A percentile compares a stretch with the other conserved stretches of the same genome.
These are phyloP conservation scores for Cryphonectria japonica DNA, from an alignment of 2,329 filamentous ascomycete genomes.

Conservation along the genomic window DNA sequence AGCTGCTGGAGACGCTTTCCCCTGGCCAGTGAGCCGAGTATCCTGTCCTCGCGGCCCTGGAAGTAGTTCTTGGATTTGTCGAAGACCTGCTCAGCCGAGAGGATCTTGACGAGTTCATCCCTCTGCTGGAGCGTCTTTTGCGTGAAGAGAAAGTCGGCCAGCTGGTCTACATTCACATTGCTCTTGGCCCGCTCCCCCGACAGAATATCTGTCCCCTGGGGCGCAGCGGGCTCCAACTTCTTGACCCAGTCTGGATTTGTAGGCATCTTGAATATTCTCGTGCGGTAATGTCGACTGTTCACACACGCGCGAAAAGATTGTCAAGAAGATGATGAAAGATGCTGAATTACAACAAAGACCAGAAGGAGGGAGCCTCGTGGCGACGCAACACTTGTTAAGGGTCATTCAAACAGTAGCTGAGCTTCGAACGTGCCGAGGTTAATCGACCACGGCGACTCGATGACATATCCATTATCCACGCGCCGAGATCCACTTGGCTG, in stretches of 20 bases:
- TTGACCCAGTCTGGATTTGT: conserved; percentile 34
- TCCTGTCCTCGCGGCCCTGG: conserved; percentile 68
- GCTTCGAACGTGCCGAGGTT: conserved; percentile 6
- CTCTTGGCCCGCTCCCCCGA: conserved; percentile 69
- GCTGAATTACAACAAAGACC: neutral
- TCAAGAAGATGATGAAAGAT: neutral
- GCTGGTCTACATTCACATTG: conserved; percentile 67
- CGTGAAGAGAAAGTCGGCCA: conserved; percentile 72
- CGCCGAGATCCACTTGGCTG: conserved; percentile 11
- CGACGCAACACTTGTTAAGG: neutral
- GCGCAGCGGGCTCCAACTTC: conserved; percentile 52
- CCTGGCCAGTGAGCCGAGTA: conserved; percentile 70
- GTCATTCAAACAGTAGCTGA: neutral
- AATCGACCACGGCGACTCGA: conserved; percentile 12
- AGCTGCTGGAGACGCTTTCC: conserved; percentile 73
- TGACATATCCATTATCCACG: conserved; percentile 6
- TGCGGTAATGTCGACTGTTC: neutral
- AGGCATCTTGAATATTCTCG: conserved; percentile 21
- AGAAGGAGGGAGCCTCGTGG: neutral
- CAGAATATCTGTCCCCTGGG: conserved; percentile 72
- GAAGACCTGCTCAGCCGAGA: conserved; percentile 70
- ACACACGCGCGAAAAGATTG: neutral
- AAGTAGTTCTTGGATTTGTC: conserved; percentile 82
- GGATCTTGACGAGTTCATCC: conserved; percentile 63
- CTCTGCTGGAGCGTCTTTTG: conserved; percentile 65